Evolutionary conservation across 495 filamentous ascomycete genomes (phyloP).

Genomic region (Penicillium longicatenatum): DNA sequence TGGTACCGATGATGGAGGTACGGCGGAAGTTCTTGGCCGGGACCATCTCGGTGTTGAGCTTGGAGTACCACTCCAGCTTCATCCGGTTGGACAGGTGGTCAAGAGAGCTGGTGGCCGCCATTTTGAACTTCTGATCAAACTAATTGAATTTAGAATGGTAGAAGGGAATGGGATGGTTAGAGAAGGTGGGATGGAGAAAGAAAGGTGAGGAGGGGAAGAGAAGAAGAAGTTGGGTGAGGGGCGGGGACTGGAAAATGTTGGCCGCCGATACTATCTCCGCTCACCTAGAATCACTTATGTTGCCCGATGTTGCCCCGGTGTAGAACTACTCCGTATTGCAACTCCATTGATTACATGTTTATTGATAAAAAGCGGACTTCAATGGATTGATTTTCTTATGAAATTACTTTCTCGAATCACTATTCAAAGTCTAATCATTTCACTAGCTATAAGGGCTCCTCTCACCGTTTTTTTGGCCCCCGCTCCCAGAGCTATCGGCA

Average conservation of each 20-base stretch:
- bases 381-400: background rate
- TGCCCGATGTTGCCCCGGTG: slow-evolving; percentile 20
- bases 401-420: background rate
- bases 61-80: slow-evolving; percentile 89
- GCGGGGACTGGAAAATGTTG: slow-evolving; percentile 46
- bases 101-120: slow-evolving; percentile 60
- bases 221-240: slow-evolving; percentile 27
- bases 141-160: slow-evolving; percentile 10
- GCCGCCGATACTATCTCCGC: slow-evolving; percentile 36
- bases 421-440: background rate
- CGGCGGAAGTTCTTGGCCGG: slow-evolving; percentile 87
- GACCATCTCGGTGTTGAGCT: slow-evolving; percentile 75
- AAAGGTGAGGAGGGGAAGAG: slow-evolving; percentile 21
- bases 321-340: slow-evolving; percentile 4
- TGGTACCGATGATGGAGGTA: slow-evolving; percentile 98
- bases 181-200: slow-evolving; percentile 27
- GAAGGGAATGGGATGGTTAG: slow-evolving; percentile 16
- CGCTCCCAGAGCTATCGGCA: slow-evolving; percentile 8
- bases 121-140: slow-evolving; percentile 34
- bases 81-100: slow-evolving; percentile 81
- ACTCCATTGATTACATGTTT: background rate
- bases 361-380: background rate
- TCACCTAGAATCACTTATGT: slow-evolving; percentile 5
- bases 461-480: background rate
- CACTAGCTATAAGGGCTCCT: background rate